Base-by-base conservation (phyloP, 768 basidiomycete genomes). In the Pleurotus tuoliensis region DNA sequence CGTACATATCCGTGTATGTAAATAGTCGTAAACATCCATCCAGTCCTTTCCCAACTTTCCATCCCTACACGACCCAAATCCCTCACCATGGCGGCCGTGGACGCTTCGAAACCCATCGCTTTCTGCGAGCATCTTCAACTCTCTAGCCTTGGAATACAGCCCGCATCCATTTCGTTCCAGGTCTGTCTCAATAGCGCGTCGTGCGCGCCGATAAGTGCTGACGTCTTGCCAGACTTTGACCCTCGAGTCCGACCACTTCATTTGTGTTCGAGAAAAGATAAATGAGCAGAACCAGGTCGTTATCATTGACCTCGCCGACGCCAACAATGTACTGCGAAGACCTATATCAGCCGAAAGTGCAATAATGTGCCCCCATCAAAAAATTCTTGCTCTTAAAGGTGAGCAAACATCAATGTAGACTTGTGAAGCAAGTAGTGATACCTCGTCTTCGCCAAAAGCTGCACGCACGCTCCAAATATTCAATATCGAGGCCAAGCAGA, bases 311-410 rank as follows among this genome's bases (percentile, higher is more conserved):
- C 87, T 99, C 61, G 79, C 89, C 59, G 93, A 98, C 72, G 93
- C 95, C 65, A 98, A 98, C 77, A 92, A 96, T 88, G 91, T 98
- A 65, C 82, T 95, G 56, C 88, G 94, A 58, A 81, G 94, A 63
- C 94, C 94, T 60, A 98, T 99, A 67, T 90, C 92, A 22, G 97
- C 97, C n/a, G 97, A 99, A 70, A 93, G 92, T 39, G 96, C 97
- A 56, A 97, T 99, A 64, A 98, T 99, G 96, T 94, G 98, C 68
- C 93, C 92, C 0, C 84, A 82, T 59, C 86, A 96, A 77, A 98
- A 98, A 83, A 93, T 98, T 71, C 83, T 99, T 57, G 97, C 97
- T 3, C 72, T 99, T 50, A 95, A 94, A 80, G 88, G 95, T 88
- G 66, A 63, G 80, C 67, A n/a, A 44, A 18, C 30, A 4, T 20